Evolutionary conservation across 441 rosid genomes (phyloP).

Genomic region (Pelargonium fulgidum): DNA sequence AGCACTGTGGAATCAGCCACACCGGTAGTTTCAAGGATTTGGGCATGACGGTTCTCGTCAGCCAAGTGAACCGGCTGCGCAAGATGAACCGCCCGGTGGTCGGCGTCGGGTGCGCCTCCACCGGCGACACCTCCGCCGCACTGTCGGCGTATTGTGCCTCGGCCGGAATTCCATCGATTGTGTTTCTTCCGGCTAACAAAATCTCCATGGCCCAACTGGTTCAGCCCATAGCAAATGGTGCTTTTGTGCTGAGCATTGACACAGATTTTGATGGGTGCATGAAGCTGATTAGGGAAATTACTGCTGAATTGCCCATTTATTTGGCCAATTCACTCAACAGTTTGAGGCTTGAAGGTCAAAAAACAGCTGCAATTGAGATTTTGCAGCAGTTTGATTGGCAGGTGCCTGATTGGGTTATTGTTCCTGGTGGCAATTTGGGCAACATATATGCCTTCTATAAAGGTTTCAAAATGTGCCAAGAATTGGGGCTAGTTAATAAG

Average conservation of each 20-base stretch:
- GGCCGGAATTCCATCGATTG: constrained; percentile 64
- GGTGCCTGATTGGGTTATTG: constrained; percentile 59
- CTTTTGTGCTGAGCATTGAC: constrained; percentile 60
- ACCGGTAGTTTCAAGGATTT: constrained; percentile 70
- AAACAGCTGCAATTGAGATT: constrained; percentile 60
- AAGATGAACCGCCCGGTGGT: constrained; percentile 51
- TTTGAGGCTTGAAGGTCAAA: constrained; percentile 43
- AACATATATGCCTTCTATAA: constrained; percentile 70
- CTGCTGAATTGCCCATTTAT: constrained; percentile 22
- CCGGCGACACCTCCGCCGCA: constrained; percentile 72
- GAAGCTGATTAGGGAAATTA: constrained; percentile 60
- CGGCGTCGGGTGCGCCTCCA: constrained; percentile 68
- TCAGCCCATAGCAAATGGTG: constrained; percentile 67
- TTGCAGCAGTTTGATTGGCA: constrained; percentile 28
- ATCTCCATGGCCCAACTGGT: constrained; percentile 73
- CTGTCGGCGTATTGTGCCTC: constrained; percentile 58
- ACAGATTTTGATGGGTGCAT: constrained; percentile 69
- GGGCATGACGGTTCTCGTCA: constrained; percentile 67
- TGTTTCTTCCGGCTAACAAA: constrained; percentile 56
- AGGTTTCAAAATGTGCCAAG: constrained; percentile 67
- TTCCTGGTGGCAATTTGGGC: constrained; percentile 63
- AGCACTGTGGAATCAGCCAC: constrained; percentile 68
- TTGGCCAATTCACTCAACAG: constrained; percentile 24
- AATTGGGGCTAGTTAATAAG: constrained; percentile 51
- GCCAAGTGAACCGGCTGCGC: constrained; percentile 57